These are phyloP conservation scores for Tylopilus sp. DNA, from an alignment of 768 basidiomycete genomes.

Conservation along the genomic window DNA sequence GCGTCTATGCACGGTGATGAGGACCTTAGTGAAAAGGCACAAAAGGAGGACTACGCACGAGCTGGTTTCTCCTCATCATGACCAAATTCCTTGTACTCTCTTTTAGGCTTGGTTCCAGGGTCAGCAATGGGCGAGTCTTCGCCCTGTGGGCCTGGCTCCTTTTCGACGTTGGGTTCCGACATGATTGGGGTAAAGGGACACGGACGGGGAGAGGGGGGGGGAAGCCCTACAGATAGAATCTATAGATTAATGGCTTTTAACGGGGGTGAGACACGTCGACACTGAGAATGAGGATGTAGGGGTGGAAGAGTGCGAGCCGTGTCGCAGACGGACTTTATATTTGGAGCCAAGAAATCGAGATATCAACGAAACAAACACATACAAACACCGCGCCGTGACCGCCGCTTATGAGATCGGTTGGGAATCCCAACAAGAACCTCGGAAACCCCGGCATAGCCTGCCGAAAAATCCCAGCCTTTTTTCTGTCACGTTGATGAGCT, in stretches of 20 bases:
- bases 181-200: constrained; percentile 10
- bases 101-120: constrained; percentile 50
- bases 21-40: neutral
- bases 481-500: constrained; percentile 12
- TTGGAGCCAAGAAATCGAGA: constrained; percentile 24
- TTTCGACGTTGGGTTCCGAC: constrained; percentile 48
- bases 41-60: constrained; percentile 43
- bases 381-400: constrained; percentile 20
- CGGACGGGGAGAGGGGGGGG: constrained; percentile 2
- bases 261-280: constrained; percentile 4
- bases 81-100: constrained; percentile 85
- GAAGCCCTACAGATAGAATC: constrained; percentile 29
- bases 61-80: constrained; percentile 67
- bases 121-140: constrained; percentile 39
- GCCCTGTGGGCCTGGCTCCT: constrained; percentile 62
- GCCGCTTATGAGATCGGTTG: constrained; percentile 18
- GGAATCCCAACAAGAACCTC: constrained; percentile 22
- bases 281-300: constrained; percentile 19
- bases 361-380: constrained; percentile 24
- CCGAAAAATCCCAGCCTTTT: constrained; percentile 10
- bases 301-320: constrained; percentile 30
- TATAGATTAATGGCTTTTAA: constrained; percentile 21
- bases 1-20: constrained; percentile 51
- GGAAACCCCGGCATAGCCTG: constrained; percentile 24
- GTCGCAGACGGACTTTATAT: constrained; percentile 35